Evolutionary conservation across 176 grass and related monocot genomes (phyloP).

Genomic region (Oryza glaberrima): DNA sequence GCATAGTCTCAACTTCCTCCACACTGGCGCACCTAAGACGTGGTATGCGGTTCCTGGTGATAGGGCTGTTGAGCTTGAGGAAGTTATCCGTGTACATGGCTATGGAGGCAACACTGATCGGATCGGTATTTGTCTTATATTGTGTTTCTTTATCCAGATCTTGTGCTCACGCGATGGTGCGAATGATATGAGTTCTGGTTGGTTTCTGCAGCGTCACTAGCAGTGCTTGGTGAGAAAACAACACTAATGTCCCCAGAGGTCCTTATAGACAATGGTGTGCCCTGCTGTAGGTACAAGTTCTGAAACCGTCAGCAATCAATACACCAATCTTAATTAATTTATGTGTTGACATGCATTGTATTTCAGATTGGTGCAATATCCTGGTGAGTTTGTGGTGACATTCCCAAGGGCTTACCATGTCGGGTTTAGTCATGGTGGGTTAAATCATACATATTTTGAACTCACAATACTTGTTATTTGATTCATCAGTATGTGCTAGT

Average conservation of each 20-base stretch:
- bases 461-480: not conserved
- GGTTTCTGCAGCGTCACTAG: slow-evolving; percentile 66
- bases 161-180: not conserved
- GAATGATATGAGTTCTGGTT: slow-evolving; percentile 8
- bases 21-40: slow-evolving; percentile 79
- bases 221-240: slow-evolving; percentile 91
- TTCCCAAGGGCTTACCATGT: slow-evolving; percentile 98
- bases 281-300: slow-evolving; percentile 85
- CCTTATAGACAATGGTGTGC: slow-evolving; percentile 66
- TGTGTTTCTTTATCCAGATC: not conserved
- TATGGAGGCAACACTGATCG: slow-evolving; percentile 82
- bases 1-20: slow-evolving; percentile 93
- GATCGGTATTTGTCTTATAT: slow-evolving; percentile 53
- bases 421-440: slow-evolving; percentile 93
- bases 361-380: slow-evolving; percentile 93
- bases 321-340: slow-evolving; percentile 5
- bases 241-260: slow-evolving; percentile 89
- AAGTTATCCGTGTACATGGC: slow-evolving; percentile 76
- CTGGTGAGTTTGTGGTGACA: slow-evolving; percentile 97
- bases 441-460: slow-evolving; percentile 17
- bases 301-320: slow-evolving; percentile 6
- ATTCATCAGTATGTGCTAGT: not conserved
- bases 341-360: slow-evolving; percentile 14
- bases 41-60: slow-evolving; percentile 85
- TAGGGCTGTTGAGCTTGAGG: slow-evolving; percentile 66